A percentile compares a stretch with the other conserved stretches of the same genome.
Evolutionary conservation across 169 alveolate species (phyloP).

Genomic region (Eimeria sp.): DNA sequence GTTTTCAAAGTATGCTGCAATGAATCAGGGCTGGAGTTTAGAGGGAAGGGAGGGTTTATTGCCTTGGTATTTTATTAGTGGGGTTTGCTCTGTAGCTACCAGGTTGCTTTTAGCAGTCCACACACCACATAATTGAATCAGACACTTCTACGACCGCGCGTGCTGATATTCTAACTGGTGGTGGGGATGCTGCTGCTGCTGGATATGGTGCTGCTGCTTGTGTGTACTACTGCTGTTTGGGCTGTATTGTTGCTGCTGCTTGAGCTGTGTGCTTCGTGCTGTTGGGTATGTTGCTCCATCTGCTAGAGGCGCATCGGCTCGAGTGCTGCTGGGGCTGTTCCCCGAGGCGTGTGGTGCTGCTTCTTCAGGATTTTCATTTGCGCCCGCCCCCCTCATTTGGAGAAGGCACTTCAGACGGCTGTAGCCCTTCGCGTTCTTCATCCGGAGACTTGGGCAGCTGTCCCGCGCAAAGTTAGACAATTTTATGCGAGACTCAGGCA

Average conservation of each 20-base stretch:
- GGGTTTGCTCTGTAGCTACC: too few species aligned
- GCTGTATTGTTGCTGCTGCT: too few species aligned
- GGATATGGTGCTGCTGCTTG: neutral
- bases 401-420: constrained; percentile 89
- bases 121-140: too few species aligned
- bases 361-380: constrained; percentile 86
- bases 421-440: constrained; percentile 89
- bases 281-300: neutral
- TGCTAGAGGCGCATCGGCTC: constrained; percentile 74
- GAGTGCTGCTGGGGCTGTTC: neutral
- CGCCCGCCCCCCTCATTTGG: constrained; percentile 90
- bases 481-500: constrained; percentile 90
- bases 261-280: neutral
- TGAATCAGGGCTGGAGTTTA: neutral
- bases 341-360: neutral
- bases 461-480: constrained; percentile 86
- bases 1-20: constrained; percentile 85
- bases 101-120: too few species aligned
- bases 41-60: neutral
- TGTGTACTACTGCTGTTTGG: neutral
- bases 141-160: neutral
- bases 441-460: constrained; percentile 89
- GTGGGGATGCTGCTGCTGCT: neutral
- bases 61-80: neutral
- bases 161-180: neutral